Evolutionary conservation across 176 grass and related monocot genomes (phyloP).

Genomic region (Oryza glumipatula): DNA sequence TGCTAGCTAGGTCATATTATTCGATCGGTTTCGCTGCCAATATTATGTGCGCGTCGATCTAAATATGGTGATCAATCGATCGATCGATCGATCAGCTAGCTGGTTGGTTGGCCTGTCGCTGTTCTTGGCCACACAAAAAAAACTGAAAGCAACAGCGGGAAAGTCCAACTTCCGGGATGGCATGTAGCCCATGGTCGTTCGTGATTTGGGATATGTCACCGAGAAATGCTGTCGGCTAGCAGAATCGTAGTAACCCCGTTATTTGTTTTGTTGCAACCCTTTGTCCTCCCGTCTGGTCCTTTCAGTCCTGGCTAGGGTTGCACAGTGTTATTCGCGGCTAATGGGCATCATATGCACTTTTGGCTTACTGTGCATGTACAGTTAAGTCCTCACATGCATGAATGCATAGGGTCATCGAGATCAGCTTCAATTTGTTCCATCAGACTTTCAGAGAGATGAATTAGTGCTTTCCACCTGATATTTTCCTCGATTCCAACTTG

Average conservation of each 20-base stretch:
- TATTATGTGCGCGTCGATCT: background rate
- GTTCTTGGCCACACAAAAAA: slow-evolving; percentile 44
- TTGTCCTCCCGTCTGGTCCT: background rate
- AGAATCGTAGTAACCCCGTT: slow-evolving; percentile 10
- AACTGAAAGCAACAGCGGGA: slow-evolving; percentile 50
- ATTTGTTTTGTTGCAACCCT: background rate
- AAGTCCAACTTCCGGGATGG: slow-evolving; percentile 59
- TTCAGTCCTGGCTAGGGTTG: background rate
- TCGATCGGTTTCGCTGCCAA: slow-evolving; percentile 34
- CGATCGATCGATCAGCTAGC: background rate
- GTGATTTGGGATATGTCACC: slow-evolving; percentile 51
- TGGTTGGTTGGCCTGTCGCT: slow-evolving; percentile 54
- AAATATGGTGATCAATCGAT: background rate
- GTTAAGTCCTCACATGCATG: background rate
- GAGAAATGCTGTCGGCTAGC: slow-evolving; percentile 59
- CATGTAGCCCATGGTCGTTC: slow-evolving; percentile 40
- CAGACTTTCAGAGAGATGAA: background rate
- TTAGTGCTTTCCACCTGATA: background rate
- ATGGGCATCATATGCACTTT: slow-evolving; percentile 1
- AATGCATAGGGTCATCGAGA: background rate
- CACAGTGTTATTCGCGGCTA: background rate
- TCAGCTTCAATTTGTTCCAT: background rate
- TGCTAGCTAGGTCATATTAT: slow-evolving; percentile 37
- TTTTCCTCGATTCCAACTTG: background rate
- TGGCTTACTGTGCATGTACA: background rate